Evolutionary conservation across 495 filamentous ascomycete genomes (phyloP).

Genomic region (Massariosphaeria phaeospora): DNA sequence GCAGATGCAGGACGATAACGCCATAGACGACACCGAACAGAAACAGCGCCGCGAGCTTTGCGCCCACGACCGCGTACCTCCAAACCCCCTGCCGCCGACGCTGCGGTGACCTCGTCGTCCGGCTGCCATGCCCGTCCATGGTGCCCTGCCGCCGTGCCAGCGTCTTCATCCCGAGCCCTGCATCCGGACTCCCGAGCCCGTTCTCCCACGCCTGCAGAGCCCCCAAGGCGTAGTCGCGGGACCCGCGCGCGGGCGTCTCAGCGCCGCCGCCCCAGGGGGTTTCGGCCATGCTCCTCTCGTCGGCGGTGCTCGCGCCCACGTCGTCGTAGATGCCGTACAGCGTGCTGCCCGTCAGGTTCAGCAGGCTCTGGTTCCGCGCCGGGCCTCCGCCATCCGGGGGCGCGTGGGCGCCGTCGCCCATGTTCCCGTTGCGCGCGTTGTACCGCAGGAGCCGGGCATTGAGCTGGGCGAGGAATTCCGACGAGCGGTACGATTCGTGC

Average conservation of each 20-base stretch:
- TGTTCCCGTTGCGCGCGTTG: constrained; percentile 12
- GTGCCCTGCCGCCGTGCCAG: constrained; percentile 1
- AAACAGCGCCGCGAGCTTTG: constrained; percentile 66
- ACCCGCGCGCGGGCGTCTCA: constrained; percentile 51
- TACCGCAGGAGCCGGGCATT: constrained; percentile 25
- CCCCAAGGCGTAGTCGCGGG: neutral
- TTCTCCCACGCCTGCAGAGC: constrained; percentile 19
- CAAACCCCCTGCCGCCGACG: constrained; percentile 14
- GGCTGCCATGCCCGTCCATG: neutral
- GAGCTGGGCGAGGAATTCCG: constrained; percentile 30
- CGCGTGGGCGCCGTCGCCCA: neutral
- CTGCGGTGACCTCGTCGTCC: too few species aligned
- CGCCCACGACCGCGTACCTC: constrained; percentile 44
- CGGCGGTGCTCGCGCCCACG: constrained; percentile 49
- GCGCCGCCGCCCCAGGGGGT: constrained; percentile 70
- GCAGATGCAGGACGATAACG: constrained; percentile 74
- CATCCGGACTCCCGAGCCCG: constrained; percentile 22
- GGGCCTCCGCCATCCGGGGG: constrained; percentile 7
- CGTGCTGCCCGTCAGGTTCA: constrained; percentile 85
- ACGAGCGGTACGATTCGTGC: constrained; percentile 3
- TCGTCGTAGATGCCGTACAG: constrained; percentile 86
- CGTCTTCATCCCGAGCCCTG: constrained; percentile 8
- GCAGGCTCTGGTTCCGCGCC: constrained; percentile 62
- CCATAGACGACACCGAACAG: constrained; percentile 80
- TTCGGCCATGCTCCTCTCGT: constrained; percentile 42